Evolutionary conservation across 352 stramenopile species (phyloP).

Genomic region (Phytophthora tubulina): DNA sequence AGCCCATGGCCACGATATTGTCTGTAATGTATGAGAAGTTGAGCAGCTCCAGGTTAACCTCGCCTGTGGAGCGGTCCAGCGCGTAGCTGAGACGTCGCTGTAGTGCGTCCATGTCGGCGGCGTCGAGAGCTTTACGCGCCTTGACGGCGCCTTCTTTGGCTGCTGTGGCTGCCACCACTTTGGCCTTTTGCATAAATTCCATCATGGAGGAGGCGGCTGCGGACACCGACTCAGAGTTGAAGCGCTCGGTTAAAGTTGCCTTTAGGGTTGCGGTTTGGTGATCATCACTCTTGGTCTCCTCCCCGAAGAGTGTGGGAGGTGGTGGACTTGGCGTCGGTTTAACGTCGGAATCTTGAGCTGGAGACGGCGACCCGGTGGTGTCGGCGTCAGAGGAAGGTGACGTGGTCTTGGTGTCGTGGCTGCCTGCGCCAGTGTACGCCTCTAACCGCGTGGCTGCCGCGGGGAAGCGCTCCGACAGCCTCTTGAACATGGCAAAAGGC

Average conservation of each 20-base stretch:
- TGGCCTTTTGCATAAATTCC: constrained; percentile 87
- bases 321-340: constrained; percentile 16
- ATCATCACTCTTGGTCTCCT: constrained; percentile 49
- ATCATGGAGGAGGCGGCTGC: constrained; percentile 79
- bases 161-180: constrained; percentile 74
- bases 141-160: constrained; percentile 84
- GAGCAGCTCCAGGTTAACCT: constrained; percentile 88
- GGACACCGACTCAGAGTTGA: constrained; percentile 78
- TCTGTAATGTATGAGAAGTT: constrained; percentile 94
- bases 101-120: constrained; percentile 88
- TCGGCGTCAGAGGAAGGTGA: constrained; percentile 38
- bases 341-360: constrained; percentile 18
- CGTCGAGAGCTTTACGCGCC: constrained; percentile 82
- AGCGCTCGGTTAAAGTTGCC: constrained; percentile 63
- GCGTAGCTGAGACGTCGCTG: constrained; percentile 84
- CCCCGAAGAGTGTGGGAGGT: constrained; percentile 40
- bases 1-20: constrained; percentile 92
- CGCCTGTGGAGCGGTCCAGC: constrained; percentile 77
- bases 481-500: constrained; percentile 72
- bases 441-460: constrained; percentile 74
- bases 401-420: constrained; percentile 16
- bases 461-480: constrained; percentile 80
- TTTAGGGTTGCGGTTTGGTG: constrained; percentile 62
- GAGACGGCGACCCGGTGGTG: constrained; percentile 19
- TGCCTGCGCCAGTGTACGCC: constrained; percentile 53